Conservation (phyloP, 352 stramenopile genomes). For the Halophytophthora batemanensis region DNA sequence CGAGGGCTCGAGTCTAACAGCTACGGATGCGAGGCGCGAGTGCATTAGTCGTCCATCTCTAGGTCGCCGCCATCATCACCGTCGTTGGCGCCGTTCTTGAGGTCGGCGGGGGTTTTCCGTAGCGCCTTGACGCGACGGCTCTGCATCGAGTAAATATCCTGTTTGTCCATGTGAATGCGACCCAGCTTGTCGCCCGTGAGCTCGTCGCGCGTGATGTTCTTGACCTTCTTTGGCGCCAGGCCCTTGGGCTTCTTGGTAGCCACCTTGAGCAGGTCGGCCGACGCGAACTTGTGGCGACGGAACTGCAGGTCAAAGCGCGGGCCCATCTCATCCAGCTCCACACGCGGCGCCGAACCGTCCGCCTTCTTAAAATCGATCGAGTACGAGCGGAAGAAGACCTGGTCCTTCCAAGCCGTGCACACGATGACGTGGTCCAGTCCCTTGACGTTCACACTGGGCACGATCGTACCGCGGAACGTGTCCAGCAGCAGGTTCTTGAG, state of each 20-base stretch:
- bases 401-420: slow-evolving; percentile 92
- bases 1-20: slow-evolving; percentile 29
- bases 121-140: slow-evolving; percentile 95
- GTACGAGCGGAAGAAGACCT: slow-evolving; percentile 96
- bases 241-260: slow-evolving; percentile 93
- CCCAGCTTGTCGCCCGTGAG: slow-evolving; percentile 98
- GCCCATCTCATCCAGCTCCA: slow-evolving; percentile 91
- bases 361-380: slow-evolving; percentile 93
- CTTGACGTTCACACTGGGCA: slow-evolving; percentile 94
- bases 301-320: slow-evolving; percentile 89
- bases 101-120: slow-evolving; percentile 75
- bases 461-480: slow-evolving; percentile 96
- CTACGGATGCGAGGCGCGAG: slow-evolving; percentile 21
- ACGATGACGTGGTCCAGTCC: slow-evolving; percentile 97
- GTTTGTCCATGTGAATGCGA: slow-evolving; percentile 96
- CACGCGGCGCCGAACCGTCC: slow-evolving; percentile 77
- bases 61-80: slow-evolving; percentile 27
- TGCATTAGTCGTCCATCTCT: slow-evolving; percentile 52
- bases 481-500: slow-evolving; percentile 96
- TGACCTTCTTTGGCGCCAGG: slow-evolving; percentile 94
- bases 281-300: slow-evolving; percentile 94
- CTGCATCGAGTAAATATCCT: slow-evolving; percentile 97
- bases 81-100: slow-evolving; percentile 57
- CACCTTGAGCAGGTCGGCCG: slow-evolving; percentile 94
- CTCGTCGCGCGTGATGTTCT: slow-evolving; percentile 97